Percentiles rank a stretch among this genome's conserved stretches.
Evolutionary conservation across 768 basidiomycete genomes (phyloP).

Genomic region (Amanita subjunquillea): DNA sequence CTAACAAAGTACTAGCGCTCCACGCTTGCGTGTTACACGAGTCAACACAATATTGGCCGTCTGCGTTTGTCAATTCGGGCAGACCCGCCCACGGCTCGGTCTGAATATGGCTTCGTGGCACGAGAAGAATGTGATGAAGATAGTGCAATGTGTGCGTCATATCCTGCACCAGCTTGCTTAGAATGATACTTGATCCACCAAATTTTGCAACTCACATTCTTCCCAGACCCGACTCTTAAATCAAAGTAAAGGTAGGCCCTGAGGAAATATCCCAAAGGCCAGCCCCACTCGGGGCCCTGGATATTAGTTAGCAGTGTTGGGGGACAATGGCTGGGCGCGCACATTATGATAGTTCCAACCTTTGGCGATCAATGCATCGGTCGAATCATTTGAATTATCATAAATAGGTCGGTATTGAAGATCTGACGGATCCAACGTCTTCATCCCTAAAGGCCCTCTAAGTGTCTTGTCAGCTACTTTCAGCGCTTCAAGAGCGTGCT

Average conservation of each 20-base stretch:
- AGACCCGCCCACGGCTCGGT: conserved; percentile 87
- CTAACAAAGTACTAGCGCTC: conserved; percentile 88
- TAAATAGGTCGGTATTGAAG: conserved; percentile 85
- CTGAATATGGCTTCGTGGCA: conserved; percentile 63
- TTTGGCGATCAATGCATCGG: conserved; percentile 79
- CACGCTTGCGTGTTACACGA: conserved; percentile 94
- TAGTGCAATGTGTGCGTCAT: conserved; percentile 64
- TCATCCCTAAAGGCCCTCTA: conserved; percentile 91
- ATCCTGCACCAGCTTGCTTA: conserved; percentile 35
- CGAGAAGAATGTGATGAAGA: conserved; percentile 64
- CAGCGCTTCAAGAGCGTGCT: conserved; percentile 72
- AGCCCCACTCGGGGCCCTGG: conserved; percentile 90
- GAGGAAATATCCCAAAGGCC: conserved; percentile 93
- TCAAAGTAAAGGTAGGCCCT: conserved; percentile 91
- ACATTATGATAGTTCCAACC: conserved; percentile 94
- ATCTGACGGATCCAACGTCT: conserved; percentile 84
- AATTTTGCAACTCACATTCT: conserved; percentile 38
- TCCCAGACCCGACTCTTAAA: conserved; percentile 51
- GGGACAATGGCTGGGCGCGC: conserved; percentile 11
- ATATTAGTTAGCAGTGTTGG: not conserved
- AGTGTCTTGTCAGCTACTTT: conserved; percentile 72
- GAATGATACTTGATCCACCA: not conserved
- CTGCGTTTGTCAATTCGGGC: conserved; percentile 84
- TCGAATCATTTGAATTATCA: conserved; percentile 88
- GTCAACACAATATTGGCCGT: conserved; percentile 76